Evolutionary conservation across 2,329 filamentous ascomycete species (phyloP).

Genomic region (Trichophyton rubrum): DNA sequence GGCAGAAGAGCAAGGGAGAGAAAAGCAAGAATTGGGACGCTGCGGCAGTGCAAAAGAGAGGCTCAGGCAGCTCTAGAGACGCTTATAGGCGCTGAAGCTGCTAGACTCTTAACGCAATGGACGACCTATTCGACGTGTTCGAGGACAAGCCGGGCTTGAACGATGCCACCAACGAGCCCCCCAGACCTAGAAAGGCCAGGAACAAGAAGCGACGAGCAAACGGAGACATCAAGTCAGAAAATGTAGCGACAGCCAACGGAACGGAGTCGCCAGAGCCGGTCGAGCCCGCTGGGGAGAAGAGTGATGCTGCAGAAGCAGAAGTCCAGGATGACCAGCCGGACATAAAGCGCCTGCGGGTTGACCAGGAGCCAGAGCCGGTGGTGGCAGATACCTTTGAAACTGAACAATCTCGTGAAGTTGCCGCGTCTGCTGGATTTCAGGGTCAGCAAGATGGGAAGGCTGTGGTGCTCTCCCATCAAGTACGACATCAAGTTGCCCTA

Average conservation of each 20-base stretch:
- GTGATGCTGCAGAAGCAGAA: constrained; percentile 10
- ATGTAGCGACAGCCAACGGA: constrained; percentile 21
- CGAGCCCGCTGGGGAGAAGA: constrained; percentile 12
- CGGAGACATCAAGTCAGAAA: constrained; percentile 53
- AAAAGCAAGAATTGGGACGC: neutral
- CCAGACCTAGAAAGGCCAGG: constrained; percentile 42
- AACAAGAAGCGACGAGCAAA: constrained; percentile 81
- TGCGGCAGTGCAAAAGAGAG: neutral
- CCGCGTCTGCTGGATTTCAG: constrained; percentile 58
- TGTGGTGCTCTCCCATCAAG: constrained; percentile 86
- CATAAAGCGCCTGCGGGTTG: constrained; percentile 37
- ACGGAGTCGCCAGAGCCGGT: constrained; percentile 15
- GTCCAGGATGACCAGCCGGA: constrained; percentile 28
- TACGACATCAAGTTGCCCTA: constrained; percentile 92
- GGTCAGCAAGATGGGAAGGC: constrained; percentile 48
- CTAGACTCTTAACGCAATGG: constrained; percentile 39
- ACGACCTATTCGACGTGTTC: constrained; percentile 74
- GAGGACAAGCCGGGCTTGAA: constrained; percentile 46
- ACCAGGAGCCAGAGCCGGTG: constrained; percentile 60
- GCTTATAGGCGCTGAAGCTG: neutral
- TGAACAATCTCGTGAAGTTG: constrained; percentile 81
- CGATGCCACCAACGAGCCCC: constrained; percentile 20
- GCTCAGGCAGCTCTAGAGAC: neutral
- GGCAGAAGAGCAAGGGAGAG: no score
- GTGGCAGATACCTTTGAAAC: constrained; percentile 92